Percentiles rank a stretch among this genome's conserved stretches.
phyloP scores from a whole-genome alignment of 1,284 basidiomycete genomes.

The Ceratobasidium sp. region DNA sequence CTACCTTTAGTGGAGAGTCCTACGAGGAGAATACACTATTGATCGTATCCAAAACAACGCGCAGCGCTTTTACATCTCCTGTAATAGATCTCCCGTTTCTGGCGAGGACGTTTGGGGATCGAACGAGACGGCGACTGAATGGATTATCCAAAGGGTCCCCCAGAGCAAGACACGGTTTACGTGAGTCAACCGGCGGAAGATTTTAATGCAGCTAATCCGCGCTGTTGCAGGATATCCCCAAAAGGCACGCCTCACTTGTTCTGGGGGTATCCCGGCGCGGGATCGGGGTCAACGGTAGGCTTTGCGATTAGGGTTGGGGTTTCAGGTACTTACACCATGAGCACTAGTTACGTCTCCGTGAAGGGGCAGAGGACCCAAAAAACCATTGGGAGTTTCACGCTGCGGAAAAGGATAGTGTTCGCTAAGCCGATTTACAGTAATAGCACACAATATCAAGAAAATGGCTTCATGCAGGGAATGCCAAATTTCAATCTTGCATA shows the following conservation, averaged over 20 bases:
- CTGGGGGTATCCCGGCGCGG: not conserved
- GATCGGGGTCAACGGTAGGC: not conserved
- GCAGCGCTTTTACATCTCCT: not conserved
- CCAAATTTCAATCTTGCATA: no score
- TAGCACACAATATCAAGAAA: no score
- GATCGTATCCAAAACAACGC: conserved; percentile 6
- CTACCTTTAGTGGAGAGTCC: not conserved
- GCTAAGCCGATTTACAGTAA: no score
- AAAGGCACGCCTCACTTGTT: conserved; percentile 1
- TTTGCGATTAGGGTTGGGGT: not conserved
- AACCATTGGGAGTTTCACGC: conserved; percentile 19
- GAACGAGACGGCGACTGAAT: not conserved
- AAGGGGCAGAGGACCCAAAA: not conserved
- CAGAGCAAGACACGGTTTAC: not conserved
- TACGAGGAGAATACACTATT: conserved; percentile 6
- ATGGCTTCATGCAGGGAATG: no score
- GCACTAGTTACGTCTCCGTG: not conserved
- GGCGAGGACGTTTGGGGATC: not conserved
- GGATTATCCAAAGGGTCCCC: not conserved
- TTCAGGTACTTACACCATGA: not conserved
- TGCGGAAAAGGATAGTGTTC: no score
- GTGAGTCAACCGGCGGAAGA: not conserved
- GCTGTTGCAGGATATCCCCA: not conserved
- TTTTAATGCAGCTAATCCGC: not conserved
- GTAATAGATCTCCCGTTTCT: not conserved